A percentile compares a stretch with the other conserved stretches of the same genome.
These are phyloP conservation scores for Epichloe elymi DNA, from an alignment of 2,329 filamentous ascomycete genomes.

Conservation along the genomic window DNA sequence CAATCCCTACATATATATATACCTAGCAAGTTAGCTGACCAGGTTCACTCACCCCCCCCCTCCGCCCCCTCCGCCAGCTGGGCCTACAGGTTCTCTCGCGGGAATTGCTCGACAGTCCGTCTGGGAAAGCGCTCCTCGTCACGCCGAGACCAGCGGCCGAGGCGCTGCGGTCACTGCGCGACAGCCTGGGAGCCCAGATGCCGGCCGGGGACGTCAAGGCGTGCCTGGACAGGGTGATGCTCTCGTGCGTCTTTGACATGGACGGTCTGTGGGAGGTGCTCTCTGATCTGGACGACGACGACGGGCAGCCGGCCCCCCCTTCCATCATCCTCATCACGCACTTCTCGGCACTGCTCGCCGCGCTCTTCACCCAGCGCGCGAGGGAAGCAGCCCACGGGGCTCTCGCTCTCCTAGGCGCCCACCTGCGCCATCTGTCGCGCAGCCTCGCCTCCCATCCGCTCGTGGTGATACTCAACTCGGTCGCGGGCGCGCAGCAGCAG, in stretches of 20 bases:
- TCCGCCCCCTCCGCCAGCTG: slow-evolving; percentile 22
- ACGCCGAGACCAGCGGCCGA: slow-evolving; percentile 31
- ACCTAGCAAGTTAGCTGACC: no score
- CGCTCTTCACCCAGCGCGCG: slow-evolving; percentile 37
- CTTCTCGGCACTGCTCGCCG: slow-evolving; percentile 36
- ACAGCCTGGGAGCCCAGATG: slow-evolving; percentile 26
- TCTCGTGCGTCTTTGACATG: slow-evolving; percentile 45
- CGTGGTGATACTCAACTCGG: slow-evolving; percentile 41
- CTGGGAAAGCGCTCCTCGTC: slow-evolving; percentile 27
- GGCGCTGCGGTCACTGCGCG: slow-evolving; percentile 28
- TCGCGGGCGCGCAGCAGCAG: no score
- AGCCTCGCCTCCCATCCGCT: slow-evolving; percentile 29
- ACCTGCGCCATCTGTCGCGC: slow-evolving; percentile 32
- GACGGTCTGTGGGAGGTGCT: slow-evolving; percentile 46
- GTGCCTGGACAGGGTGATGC: slow-evolving; percentile 35
- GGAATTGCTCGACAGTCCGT: slow-evolving; percentile 19
- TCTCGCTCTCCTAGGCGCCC: slow-evolving; percentile 33
- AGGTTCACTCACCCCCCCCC: no score
- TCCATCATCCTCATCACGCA: slow-evolving; percentile 40
- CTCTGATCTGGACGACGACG: slow-evolving; percentile 30
- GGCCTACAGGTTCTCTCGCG: slow-evolving; percentile 34
- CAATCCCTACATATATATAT: no score
- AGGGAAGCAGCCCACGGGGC: slow-evolving; percentile 33
- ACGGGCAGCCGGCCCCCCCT: no score
- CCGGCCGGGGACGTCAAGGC: slow-evolving; percentile 15